Evolutionary conservation across 192 early-diverging fungal species (phyloP), one percentile per base, ranked within the genome.

Genomic region (Coemansia asiatica): DNA sequence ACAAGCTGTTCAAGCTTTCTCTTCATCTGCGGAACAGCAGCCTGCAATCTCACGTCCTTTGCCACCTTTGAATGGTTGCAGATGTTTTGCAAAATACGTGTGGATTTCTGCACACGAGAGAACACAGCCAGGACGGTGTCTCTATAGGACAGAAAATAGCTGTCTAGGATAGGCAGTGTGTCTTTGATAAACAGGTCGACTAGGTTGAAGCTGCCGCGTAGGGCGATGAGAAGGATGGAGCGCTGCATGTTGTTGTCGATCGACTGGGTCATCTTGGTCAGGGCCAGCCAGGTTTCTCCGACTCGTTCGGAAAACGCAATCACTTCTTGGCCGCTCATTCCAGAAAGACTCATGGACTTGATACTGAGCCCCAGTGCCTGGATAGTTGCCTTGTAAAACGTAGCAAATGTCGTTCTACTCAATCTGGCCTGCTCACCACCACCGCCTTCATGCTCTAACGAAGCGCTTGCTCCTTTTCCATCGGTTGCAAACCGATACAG

Each of bases 41-140:
- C 70, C 47, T 88, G 80, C 25, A 93, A 63, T 28, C 64, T 60
- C 0, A 81, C 76, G 50, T 93, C 90, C 65, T 86, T 87, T 4
- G 79, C 77, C 9, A 84, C 87, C 60, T 93, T 93, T 16, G 88
- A 89, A 68, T 93, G 90, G 33, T 85, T 86, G 60, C 91, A 93
- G 21, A 93, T 86, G 59, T 71, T 85, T 83, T 93, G 85, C 33
- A 73, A 29, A 2, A 68, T 74, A 1, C 82, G 74, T 9, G 82
- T 84, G 36, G 71, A 72, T 40, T 79, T 76, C 61, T 80, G 82
- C 59, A 84, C 68, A 1, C 69, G 59, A 1, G 26, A 35, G 22
- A 84, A 65, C 3, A 84, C 58, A 5, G 56, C 31, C 26, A 76
- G 36, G 4, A 74, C 57, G 4, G 36, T 40, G 57, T 72, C 66